phyloP scores from a whole-genome alignment of 495 filamentous ascomycete species.

The Penicillium silybi region DNA sequence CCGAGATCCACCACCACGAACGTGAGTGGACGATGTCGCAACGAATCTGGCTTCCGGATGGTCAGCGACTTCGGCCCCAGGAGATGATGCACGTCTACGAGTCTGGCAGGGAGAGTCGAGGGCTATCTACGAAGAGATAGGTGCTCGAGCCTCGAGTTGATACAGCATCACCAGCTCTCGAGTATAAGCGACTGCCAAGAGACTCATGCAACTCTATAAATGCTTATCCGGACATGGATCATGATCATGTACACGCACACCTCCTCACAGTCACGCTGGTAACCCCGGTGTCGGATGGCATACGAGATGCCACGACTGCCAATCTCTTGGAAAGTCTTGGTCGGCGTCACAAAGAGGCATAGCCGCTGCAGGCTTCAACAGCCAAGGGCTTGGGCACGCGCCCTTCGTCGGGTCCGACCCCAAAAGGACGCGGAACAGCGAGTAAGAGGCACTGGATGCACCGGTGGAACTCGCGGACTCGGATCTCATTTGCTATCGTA shows the following conservation, averaged over 20 bases:
- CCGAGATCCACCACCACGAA: background rate
- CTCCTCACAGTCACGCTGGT: background rate
- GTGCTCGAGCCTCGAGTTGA: background rate
- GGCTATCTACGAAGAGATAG: background rate
- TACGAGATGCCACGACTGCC: background rate
- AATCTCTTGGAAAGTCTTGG: background rate
- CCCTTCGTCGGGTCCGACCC: constrained; percentile 5
- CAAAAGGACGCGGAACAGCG: background rate
- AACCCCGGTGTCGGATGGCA: background rate
- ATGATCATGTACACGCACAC: background rate
- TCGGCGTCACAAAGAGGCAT: background rate
- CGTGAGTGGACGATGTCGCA: constrained; percentile 9
- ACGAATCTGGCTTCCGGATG: background rate
- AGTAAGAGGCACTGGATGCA: background rate
- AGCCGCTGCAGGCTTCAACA: background rate
- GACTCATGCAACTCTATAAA: background rate
- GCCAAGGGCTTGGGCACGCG: constrained; percentile 7
- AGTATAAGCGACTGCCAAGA: background rate
- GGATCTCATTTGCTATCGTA: background rate
- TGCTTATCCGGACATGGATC: background rate
- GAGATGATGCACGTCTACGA: too few species aligned
- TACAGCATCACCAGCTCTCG: background rate
- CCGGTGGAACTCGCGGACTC: background rate
- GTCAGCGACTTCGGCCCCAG: background rate
- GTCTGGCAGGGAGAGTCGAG: background rate